A percentile compares a stretch with the other conserved stretches of the same genome.
Conservation (phyloP, 805 yeast genomes). For the Starmera quercuum region DNA sequence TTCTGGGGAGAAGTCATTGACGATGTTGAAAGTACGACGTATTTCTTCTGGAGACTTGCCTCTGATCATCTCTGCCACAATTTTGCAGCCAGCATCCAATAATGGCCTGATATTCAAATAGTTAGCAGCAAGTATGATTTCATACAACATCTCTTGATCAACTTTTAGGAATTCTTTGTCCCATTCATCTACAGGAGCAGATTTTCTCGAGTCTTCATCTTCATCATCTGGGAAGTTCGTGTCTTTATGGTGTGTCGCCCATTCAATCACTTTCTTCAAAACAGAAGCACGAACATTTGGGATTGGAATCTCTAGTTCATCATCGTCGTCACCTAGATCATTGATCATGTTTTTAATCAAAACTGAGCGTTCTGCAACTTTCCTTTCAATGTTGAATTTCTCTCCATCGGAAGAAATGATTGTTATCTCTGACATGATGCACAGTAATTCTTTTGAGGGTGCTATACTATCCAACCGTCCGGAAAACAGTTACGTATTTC, state of each 20-base stretch:
- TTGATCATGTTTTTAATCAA: constrained; percentile 81
- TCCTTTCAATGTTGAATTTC: constrained; percentile 64
- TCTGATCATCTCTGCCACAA: constrained; percentile 78
- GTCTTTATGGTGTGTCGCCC: constrained; percentile 94
- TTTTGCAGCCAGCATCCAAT: constrained; percentile 72
- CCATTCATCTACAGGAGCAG: constrained; percentile 95
- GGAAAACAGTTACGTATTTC: too few species aligned
- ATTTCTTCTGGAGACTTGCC: constrained; percentile 77
- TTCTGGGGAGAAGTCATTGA: constrained; percentile 78
- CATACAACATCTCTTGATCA: constrained; percentile 85
- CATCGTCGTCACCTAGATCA: constrained; percentile 59
- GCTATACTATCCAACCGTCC: too few species aligned
- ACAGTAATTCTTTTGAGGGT: too few species aligned
- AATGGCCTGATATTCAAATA: constrained; percentile 69
- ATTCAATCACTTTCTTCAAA: constrained; percentile 83
- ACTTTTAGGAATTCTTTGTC: constrained; percentile 90
- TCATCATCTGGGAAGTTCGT: constrained; percentile 69
- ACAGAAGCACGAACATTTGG: constrained; percentile 88
- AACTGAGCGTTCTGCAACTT: constrained; percentile 81
- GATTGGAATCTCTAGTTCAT: constrained; percentile 74
- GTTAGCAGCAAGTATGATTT: constrained; percentile 75
- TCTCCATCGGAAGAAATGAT: constrained; percentile 79
- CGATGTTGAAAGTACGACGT: constrained; percentile 72
- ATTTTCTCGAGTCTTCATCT: constrained; percentile 76
- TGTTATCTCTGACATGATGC: constrained; percentile 30